Conservation (phyloP, 2,329 filamentous ascomycete genomes). For the Diaporthe citrichinensis region DNA sequence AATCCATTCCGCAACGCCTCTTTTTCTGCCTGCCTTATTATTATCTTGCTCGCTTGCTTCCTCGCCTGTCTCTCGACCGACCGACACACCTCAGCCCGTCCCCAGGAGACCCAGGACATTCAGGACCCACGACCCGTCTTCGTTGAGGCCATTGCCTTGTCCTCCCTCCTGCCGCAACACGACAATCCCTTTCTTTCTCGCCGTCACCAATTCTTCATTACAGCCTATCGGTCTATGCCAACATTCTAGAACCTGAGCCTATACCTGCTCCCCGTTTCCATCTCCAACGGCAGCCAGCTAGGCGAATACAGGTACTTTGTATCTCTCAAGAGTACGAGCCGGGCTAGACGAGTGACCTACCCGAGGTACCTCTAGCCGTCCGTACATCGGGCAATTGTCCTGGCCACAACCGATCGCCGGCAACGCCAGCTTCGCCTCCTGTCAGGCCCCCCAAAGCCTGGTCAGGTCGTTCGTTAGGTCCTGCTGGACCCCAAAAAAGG, state of each 20-base stretch:
- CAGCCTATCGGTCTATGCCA: slow-evolving; percentile 13
- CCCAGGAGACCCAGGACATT: neutral
- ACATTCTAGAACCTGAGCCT: slow-evolving; percentile 24
- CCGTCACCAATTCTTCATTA: slow-evolving; percentile 2
- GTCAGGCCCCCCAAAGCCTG: slow-evolving; percentile 7
- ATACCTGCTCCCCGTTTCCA: neutral
- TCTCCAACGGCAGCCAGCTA: slow-evolving; percentile 7
- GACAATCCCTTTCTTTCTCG: slow-evolving; percentile 33
- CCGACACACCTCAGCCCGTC: slow-evolving; percentile 4
- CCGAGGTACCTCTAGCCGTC: neutral
- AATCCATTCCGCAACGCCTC: slow-evolving; percentile 8
- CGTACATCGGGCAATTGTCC: slow-evolving; percentile 25
- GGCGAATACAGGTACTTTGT: slow-evolving; percentile 31
- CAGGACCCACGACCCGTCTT: slow-evolving; percentile 1
- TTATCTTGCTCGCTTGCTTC: neutral
- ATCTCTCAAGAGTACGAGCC: slow-evolving; percentile 1
- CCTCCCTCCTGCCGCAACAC: slow-evolving; percentile 5
- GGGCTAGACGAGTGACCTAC: neutral
- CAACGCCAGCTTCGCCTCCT: slow-evolving; percentile 30
- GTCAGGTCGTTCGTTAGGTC: slow-evolving; percentile 28
- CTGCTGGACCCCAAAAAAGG: slow-evolving; percentile 32
- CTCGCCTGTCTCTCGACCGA: slow-evolving; percentile 22
- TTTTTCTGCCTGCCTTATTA: neutral
- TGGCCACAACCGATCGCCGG: slow-evolving; percentile 27
- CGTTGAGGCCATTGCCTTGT: slow-evolving; percentile 10